Evolutionary conservation across 495 filamentous ascomycete species (phyloP).

Genomic region (Penicillium maclennaniae): DNA sequence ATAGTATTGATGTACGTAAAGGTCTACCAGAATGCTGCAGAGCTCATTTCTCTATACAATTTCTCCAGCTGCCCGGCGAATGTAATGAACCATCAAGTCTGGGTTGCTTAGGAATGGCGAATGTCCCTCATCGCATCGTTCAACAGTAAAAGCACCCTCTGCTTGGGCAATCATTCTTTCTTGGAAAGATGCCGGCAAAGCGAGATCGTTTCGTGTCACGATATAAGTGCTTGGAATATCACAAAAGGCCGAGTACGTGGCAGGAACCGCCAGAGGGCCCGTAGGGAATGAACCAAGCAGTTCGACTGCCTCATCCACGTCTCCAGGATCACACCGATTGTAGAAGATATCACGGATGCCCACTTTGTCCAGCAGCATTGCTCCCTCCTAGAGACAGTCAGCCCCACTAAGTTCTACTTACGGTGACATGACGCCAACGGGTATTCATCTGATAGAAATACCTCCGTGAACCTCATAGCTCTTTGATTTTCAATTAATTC

Average conservation of each 20-base stretch:
- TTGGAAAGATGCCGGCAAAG: conserved; percentile 21
- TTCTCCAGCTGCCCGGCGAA: conserved; percentile 22
- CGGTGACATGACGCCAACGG: neutral
- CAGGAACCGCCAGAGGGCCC: conserved; percentile 24
- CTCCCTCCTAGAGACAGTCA: conserved; percentile 19
- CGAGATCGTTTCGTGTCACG: conserved; percentile 32
- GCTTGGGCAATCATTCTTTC: conserved; percentile 27
- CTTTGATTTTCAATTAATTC: conserved; percentile 14
- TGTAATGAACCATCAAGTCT: conserved; percentile 21
- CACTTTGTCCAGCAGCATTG: conserved; percentile 18
- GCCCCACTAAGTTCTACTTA: too few species aligned
- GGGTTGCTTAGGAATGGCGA: conserved; percentile 32
- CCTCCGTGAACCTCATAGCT: conserved; percentile 16
- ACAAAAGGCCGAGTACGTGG: conserved; percentile 24
- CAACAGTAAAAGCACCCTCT: conserved; percentile 21
- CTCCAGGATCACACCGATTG: conserved; percentile 19
- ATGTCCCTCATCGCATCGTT: conserved; percentile 27
- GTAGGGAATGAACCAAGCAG: conserved; percentile 24
- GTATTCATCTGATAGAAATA: neutral
- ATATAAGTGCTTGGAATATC: conserved; percentile 34
- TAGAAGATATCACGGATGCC: conserved; percentile 19
- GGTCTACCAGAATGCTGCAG: too few species aligned
- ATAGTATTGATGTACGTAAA: neutral
- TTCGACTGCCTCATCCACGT: conserved; percentile 19
- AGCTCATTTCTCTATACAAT: conserved; percentile 1